Conservation (phyloP, 106 monocot species). For the Dendrobium chrysotoxum region DNA sequence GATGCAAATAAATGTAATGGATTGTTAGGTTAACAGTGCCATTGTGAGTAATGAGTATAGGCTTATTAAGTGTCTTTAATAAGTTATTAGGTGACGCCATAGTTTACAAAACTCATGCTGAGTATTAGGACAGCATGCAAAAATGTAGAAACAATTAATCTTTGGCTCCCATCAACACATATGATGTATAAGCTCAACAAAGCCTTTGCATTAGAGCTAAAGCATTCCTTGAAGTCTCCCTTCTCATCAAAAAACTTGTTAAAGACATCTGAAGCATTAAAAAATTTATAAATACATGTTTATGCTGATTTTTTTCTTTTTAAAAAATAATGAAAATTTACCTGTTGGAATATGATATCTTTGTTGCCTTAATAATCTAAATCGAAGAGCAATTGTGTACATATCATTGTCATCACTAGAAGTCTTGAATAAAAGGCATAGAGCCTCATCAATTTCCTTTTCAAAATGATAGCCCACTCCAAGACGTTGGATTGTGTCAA, state of each 20-base stretch:
- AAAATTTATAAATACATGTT: background rate
- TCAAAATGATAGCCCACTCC: constrained; percentile 3
- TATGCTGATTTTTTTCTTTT: too few species aligned
- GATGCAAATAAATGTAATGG: too few species aligned
- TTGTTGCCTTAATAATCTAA: background rate
- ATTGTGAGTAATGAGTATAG: too few species aligned
- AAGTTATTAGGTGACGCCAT: too few species aligned
- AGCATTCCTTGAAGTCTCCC: background rate
- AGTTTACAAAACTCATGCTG: too few species aligned
- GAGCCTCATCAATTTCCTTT: background rate
- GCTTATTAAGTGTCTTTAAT: too few species aligned
- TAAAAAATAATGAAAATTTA: background rate
- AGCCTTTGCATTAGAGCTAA: background rate
- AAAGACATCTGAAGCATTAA: constrained; percentile 6
- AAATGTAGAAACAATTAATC: too few species aligned
- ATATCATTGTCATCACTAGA: background rate
- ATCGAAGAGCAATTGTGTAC: background rate
- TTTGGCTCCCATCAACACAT: too few species aligned
- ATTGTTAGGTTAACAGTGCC: too few species aligned
- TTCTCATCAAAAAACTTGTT: constrained; percentile 9
- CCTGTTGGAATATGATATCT: background rate
- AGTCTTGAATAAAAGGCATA: background rate
- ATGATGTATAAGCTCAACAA: constrained; percentile 16
- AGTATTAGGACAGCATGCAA: too few species aligned
- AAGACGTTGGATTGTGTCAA: background rate